Evolutionary conservation across 805 yeast species (phyloP).

Genomic region (Yarrowia bubula): DNA sequence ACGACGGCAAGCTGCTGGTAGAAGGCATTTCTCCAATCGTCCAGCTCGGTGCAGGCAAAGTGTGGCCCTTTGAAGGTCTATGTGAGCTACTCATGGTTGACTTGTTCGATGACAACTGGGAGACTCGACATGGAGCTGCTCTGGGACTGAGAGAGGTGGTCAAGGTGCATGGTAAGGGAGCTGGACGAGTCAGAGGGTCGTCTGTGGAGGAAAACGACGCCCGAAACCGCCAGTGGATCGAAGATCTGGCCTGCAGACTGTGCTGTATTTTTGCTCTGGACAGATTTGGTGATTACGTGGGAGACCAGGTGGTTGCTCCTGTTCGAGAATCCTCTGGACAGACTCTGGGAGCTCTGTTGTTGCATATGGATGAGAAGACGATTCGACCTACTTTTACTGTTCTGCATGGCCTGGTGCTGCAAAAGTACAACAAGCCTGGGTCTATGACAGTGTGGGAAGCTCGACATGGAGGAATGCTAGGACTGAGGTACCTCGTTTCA

Average conservation of each 20-base stretch:
- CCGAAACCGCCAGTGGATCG: conserved; percentile 68
- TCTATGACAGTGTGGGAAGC: conserved; percentile 86
- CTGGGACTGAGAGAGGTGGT: conserved; percentile 86
- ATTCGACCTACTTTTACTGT: conserved; percentile 63
- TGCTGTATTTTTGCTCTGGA: conserved; percentile 87
- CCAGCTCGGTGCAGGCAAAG: conserved; percentile 65
- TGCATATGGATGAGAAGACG: conserved; percentile 63
- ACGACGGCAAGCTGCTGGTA: conserved; percentile 77
- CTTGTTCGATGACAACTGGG: conserved; percentile 86
- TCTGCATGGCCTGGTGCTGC: conserved; percentile 67
- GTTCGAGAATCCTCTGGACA: conserved; percentile 97
- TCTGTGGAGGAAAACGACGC: conserved; percentile 58
- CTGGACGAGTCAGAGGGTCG: conserved; percentile 74
- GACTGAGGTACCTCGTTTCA: conserved; percentile 86
- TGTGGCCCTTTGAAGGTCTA: conserved; percentile 94
- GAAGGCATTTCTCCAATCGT: conserved; percentile 67
- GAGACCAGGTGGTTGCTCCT: conserved; percentile 97
- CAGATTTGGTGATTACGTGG: conserved; percentile 93
- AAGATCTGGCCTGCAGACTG: conserved; percentile 82
- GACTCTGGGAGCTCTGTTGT: conserved; percentile 79
- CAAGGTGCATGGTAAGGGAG: conserved; percentile 76
- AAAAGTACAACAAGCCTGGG: conserved; percentile 45
- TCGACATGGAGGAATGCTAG: conserved; percentile 96
- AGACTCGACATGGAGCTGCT: conserved; percentile 92
- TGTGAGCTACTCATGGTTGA: conserved; percentile 78